Conservation (phyloP, 2,329 filamentous ascomycete genomes). For the Epichloe brachyelytri region DNA sequence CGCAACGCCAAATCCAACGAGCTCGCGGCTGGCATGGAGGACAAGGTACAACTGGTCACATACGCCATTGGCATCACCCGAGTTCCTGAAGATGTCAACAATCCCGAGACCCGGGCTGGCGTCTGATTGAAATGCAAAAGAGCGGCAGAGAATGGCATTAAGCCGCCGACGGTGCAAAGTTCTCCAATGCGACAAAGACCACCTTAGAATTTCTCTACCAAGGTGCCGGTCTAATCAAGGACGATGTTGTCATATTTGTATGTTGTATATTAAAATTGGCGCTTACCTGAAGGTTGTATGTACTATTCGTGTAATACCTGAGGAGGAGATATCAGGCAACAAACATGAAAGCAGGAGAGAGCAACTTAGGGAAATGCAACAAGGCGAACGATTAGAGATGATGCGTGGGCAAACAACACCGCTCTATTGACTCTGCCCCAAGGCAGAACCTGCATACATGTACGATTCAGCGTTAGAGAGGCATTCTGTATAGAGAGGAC, state of each 20-base stretch:
- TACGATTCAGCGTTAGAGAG: conserved; percentile 13
- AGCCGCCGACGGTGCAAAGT: conserved; percentile 7
- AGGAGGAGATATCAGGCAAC: conserved; percentile 6
- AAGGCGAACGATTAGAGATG: conserved; percentile 7
- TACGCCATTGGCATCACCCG: conserved; percentile 95
- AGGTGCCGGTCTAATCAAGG: not conserved
- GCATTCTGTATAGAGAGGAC: conserved; percentile 11
- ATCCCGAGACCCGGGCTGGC: conserved; percentile 96
- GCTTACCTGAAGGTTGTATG: conserved; percentile 6
- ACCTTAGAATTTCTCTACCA: not conserved
- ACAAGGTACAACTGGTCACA: conserved; percentile 94
- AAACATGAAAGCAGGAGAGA: not conserved
- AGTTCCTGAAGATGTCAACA: conserved; percentile 88
- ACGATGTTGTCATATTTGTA: not conserved
- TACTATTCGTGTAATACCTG: conserved; percentile 7
- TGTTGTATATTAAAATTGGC: conserved; percentile 4
- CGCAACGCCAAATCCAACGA: conserved; percentile 80
- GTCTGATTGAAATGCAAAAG: conserved; percentile 97
- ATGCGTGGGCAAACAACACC: conserved; percentile 17
- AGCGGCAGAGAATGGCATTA: conserved; percentile 76
- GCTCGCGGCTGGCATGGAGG: conserved; percentile 93
- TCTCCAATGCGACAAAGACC: not conserved
- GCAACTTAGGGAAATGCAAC: not conserved
- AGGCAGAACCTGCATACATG: conserved; percentile 14
- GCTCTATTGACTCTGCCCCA: conserved; percentile 18